phyloP scores from a whole-genome alignment of 2,329 filamentous ascomycete species.

The Pseudonectria foliicola region DNA sequence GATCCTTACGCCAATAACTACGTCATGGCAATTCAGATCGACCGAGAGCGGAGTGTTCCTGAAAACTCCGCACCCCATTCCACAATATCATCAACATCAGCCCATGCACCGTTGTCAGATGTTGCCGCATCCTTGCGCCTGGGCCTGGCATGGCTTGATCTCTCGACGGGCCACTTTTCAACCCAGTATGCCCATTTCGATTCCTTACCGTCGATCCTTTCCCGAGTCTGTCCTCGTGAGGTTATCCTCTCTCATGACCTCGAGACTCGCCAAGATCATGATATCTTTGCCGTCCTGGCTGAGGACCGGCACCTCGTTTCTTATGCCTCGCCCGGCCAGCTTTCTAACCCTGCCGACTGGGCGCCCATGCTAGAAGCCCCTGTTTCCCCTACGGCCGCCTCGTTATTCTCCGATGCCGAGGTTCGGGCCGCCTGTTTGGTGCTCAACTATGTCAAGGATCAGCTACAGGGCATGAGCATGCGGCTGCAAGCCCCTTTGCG shows the following conservation, averaged over 20 bases:
- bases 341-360: conserved; percentile 59
- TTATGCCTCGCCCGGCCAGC: conserved; percentile 49
- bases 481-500: conserved; percentile 78
- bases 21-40: conserved; percentile 68
- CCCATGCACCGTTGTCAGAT: conserved; percentile 12
- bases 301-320: conserved; percentile 72
- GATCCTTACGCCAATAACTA: conserved; percentile 93
- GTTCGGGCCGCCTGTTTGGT: conserved; percentile 70
- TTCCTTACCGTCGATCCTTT: conserved; percentile 71
- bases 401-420: conserved; percentile 60
- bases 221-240: conserved; percentile 77
- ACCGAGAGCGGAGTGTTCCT: conserved; percentile 6
- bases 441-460: conserved; percentile 76
- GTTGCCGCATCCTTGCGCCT: conserved; percentile 33
- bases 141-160: conserved; percentile 87
- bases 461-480: conserved; percentile 69
- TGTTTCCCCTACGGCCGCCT: conserved; percentile 45
- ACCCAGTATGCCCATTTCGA: conserved; percentile 68
- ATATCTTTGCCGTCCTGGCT: conserved; percentile 59
- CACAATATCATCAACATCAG: conserved; percentile 9
- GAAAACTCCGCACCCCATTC: conserved; percentile 8
- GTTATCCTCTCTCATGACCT: conserved; percentile 67
- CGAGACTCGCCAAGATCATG: conserved; percentile 50
- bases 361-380: conserved; percentile 67
- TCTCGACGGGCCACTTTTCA: conserved; percentile 91